phyloP scores from a whole-genome alignment of 164 flowering plant genomes.

The Piper betle region DNA sequence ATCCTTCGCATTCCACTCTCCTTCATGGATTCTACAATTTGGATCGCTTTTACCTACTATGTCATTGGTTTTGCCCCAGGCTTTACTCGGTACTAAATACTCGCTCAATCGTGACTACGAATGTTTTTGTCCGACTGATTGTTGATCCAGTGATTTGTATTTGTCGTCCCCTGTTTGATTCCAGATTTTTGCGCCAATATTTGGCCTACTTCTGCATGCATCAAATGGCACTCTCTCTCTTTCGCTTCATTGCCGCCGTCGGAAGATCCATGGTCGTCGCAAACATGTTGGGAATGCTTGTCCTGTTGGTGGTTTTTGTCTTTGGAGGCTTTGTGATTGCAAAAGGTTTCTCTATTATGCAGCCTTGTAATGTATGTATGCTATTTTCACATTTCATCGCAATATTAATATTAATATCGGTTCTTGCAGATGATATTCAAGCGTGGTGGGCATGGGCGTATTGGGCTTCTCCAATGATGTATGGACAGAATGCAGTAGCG shows the following conservation, averaged over 20 bases:
- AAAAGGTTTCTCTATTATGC: conserved; percentile 17
- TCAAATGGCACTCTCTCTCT: conserved; percentile 44
- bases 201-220: conserved; percentile 28
- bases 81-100: conserved; percentile 17
- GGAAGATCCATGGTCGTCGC: conserved; percentile 41
- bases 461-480: conserved; percentile 16
- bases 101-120: too few species aligned
- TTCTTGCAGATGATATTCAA: conserved; percentile 29
- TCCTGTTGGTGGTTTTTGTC: conserved; percentile 37
- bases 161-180: not conserved
- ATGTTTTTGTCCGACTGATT: not conserved
- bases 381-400: too few species aligned
- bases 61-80: conserved; percentile 47
- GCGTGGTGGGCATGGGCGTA: conserved; percentile 31
- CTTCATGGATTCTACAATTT: conserved; percentile 38
- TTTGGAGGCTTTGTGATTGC: conserved; percentile 54
- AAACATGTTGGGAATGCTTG: conserved; percentile 32
- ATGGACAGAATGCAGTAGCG: conserved; percentile 53
- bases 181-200: conserved; percentile 18
- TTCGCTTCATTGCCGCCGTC: conserved; percentile 39
- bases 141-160: not conserved
- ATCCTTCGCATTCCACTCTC: conserved; percentile 46
- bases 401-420: too few species aligned
- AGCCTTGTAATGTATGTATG: too few species aligned
- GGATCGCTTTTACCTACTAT: conserved; percentile 44